phyloP scores from a whole-genome alignment of 768 basidiomycete species.

The Termitomyces sp. region DNA sequence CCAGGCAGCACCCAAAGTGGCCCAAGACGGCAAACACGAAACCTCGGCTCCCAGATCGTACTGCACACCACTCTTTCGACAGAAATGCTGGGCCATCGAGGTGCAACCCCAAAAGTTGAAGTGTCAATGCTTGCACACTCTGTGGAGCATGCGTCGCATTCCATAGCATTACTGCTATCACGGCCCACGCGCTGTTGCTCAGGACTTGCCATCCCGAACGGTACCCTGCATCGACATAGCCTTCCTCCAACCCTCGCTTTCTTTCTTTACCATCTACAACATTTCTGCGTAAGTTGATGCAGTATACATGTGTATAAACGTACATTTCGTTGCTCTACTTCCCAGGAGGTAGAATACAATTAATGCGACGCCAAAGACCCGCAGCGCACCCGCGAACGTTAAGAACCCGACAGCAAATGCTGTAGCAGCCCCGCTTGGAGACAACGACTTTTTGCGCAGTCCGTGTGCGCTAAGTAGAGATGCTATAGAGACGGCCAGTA shows the following conservation, averaged over 20 bases:
- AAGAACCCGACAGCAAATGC: conserved; percentile 76
- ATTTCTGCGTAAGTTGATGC: neutral
- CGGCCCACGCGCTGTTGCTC: conserved; percentile 69
- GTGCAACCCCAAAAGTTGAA: conserved; percentile 19
- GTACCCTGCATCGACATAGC: conserved; percentile 69
- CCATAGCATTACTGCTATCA: conserved; percentile 62
- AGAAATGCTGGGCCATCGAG: conserved; percentile 29
- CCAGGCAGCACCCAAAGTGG: conserved; percentile 88
- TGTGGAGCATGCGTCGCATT: conserved; percentile 50
- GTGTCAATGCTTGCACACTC: conserved; percentile 32
- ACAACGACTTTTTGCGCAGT: conserved; percentile 68
- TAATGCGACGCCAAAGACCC: conserved; percentile 61
- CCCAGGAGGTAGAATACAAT: conserved; percentile 79
- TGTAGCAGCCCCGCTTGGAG: conserved; percentile 69
- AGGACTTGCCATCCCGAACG: conserved; percentile 79
- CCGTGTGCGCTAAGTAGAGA: conserved; percentile 65
- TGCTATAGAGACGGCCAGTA: conserved; percentile 37
- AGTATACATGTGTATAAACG: conserved; percentile 18
- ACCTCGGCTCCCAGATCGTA: conserved; percentile 51
- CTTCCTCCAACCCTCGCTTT: conserved; percentile 77
- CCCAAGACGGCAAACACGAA: conserved; percentile 67
- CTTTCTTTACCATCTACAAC: conserved; percentile 62
- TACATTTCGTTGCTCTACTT: conserved; percentile 80
- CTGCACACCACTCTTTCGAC: conserved; percentile 58
- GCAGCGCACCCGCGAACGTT: conserved; percentile 65